A percentile compares a stretch with the other conserved stretches of the same genome.
These are phyloP conservation scores for Plasmopara muralis DNA, from an alignment of 352 stramenopile genomes.

Conservation along the genomic window DNA sequence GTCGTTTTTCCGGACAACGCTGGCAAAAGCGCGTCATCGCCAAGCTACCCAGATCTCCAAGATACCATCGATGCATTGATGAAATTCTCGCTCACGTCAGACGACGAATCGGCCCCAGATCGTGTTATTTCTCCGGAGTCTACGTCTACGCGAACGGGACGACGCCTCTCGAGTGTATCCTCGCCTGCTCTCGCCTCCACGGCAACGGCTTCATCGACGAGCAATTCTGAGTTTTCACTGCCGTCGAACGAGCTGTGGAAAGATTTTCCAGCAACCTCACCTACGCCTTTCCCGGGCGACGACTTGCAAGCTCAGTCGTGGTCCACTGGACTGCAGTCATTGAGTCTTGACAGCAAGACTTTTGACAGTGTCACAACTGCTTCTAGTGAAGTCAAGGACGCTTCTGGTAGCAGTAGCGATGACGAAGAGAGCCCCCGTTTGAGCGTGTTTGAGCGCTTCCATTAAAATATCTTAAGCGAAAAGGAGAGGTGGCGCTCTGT, in stretches of 20 bases:
- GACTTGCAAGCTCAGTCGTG: constrained; percentile 44
- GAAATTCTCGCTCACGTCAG: constrained; percentile 71
- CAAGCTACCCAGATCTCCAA: constrained; percentile 70
- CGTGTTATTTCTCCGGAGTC: constrained; percentile 25
- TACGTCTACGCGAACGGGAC: constrained; percentile 6
- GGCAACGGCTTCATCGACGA: constrained; percentile 13
- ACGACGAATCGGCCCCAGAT: constrained; percentile 32
- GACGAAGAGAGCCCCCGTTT: constrained; percentile 69
- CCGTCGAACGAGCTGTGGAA: constrained; percentile 73
- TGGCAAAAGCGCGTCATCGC: constrained; percentile 26
- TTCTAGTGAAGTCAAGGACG: constrained; percentile 19
- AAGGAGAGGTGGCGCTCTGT: constrained; percentile 44
- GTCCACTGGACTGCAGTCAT: constrained; percentile 42
- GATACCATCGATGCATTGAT: constrained; percentile 85
- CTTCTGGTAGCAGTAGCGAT: constrained; percentile 32
- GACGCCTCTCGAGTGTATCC: constrained; percentile 15
- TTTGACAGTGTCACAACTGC: constrained; percentile 25
- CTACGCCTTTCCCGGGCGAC: constrained; percentile 24
- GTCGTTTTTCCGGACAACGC: constrained; percentile 15
- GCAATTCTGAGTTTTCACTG: constrained; percentile 49
- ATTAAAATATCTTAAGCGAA: constrained; percentile 45
- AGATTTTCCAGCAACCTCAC: constrained; percentile 49
- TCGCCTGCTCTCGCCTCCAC: constrained; percentile 16
- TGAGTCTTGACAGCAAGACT: constrained; percentile 51
- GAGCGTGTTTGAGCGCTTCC: constrained; percentile 81